phyloP scores from a whole-genome alignment of 352 stramenopile genomes.

The Pythium dissimile region DNA sequence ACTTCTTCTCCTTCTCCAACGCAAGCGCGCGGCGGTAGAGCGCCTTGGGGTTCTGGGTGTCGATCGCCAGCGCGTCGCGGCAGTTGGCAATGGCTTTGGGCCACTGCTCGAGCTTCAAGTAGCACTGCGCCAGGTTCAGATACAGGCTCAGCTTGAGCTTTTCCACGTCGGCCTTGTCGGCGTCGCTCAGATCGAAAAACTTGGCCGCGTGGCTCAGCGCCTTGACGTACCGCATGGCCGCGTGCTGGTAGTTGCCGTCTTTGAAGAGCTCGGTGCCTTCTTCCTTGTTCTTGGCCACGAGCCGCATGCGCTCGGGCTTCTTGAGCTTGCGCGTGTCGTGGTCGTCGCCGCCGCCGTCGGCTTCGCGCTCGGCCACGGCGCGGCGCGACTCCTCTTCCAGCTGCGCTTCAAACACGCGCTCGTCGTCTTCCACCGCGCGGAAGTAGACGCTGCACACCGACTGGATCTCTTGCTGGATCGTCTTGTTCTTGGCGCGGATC shows the following conservation, averaged over 20 bases:
- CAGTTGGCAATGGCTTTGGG: conserved; percentile 81
- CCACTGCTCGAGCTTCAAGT: conserved; percentile 92
- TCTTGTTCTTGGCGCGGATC: conserved; percentile 46
- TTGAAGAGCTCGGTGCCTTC: conserved; percentile 94
- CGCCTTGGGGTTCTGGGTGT: conserved; percentile 80
- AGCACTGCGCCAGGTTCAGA: conserved; percentile 92
- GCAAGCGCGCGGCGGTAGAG: conserved; percentile 83
- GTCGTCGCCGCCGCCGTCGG: conserved; percentile 81
- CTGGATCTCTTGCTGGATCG: conserved; percentile 55
- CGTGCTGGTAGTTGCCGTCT: conserved; percentile 87
- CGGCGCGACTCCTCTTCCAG: conserved; percentile 72
- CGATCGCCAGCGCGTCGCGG: conserved; percentile 75
- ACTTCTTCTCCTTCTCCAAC: conserved; percentile 87
- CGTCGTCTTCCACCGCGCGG: conserved; percentile 55
- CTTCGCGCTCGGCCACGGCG: conserved; percentile 65
- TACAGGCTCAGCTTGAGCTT: conserved; percentile 89
- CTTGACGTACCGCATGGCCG: conserved; percentile 89
- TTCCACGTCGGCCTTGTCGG: conserved; percentile 85
- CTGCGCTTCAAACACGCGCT: conserved; percentile 65
- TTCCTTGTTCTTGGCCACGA: conserved; percentile 94
- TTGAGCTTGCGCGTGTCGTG: conserved; percentile 92
- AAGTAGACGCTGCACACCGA: conserved; percentile 64
- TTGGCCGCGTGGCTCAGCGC: conserved; percentile 88
- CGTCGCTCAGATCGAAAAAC: conserved; percentile 89
- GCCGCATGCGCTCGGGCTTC: conserved; percentile 91